Percentiles rank a stretch among this genome's conserved stretches.
phyloP scores from a whole-genome alignment of 2,329 filamentous ascomycete species.

The Trematosphaeria pertusa region DNA sequence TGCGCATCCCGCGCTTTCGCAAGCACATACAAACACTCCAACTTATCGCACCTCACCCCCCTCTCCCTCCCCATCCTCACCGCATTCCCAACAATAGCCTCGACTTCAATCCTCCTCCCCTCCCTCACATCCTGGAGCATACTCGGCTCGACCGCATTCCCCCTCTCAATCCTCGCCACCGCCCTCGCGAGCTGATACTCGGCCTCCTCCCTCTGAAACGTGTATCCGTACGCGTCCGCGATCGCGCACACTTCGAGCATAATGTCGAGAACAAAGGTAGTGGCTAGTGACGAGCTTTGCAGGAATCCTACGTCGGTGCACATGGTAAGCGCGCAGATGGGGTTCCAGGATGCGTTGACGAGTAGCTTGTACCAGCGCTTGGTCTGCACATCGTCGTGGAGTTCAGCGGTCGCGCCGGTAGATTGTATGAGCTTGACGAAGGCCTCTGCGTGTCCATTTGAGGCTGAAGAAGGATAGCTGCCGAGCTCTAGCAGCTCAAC shows the following conservation, averaged over 20 bases:
- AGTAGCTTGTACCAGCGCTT: constrained; percentile 68
- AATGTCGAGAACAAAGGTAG: constrained; percentile 47
- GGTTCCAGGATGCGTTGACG: constrained; percentile 68
- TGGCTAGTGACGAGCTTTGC: constrained; percentile 46
- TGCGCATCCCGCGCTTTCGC: constrained; percentile 51
- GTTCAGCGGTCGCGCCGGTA: constrained; percentile 56
- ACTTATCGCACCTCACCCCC: constrained; percentile 49
- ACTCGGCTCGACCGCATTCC: constrained; percentile 55
- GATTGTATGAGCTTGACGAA: constrained; percentile 53
- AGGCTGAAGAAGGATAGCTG: constrained; percentile 51
- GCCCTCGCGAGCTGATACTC: constrained; percentile 49
- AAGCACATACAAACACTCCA: constrained; percentile 56
- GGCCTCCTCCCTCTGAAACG: constrained; percentile 46
- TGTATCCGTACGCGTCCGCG: constrained; percentile 51
- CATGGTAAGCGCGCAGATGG: constrained; percentile 63
- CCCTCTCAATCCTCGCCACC: constrained; percentile 41
- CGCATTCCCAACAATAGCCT: constrained; percentile 58
- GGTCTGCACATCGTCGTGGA: constrained; percentile 62
- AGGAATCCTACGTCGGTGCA: constrained; percentile 62
- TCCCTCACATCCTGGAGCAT: constrained; percentile 58
- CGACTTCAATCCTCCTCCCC: constrained; percentile 55
- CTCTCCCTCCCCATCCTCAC: constrained; percentile 51
- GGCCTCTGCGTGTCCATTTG: constrained; percentile 18
- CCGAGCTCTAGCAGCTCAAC: constrained; percentile 60
- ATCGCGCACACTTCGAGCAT: constrained; percentile 56